Evolutionary conservation across 208 protist species (phyloP).

Genomic region (Zelonia costaricensis): DNA sequence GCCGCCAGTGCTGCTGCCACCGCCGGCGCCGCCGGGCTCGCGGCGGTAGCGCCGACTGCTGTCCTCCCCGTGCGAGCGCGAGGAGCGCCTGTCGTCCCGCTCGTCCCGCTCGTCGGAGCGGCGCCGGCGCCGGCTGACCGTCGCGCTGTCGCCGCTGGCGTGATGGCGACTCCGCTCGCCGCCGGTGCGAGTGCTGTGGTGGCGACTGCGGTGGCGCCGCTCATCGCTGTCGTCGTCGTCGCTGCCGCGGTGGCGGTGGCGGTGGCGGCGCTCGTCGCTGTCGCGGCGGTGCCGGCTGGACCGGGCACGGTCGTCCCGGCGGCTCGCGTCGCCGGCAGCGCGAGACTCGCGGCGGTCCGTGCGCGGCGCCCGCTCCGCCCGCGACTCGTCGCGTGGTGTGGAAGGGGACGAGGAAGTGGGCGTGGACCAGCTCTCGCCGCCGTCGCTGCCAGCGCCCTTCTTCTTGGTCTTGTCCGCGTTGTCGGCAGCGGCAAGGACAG

Average conservation of each 20-base stretch:
- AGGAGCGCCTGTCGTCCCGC: background rate
- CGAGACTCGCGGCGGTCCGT: slow-evolving; percentile 2
- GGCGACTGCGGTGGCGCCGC: slow-evolving; percentile 3
- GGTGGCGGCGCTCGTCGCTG: slow-evolving; percentile 14
- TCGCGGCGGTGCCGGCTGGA: slow-evolving; percentile 30
- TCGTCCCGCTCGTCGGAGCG: slow-evolving; percentile 20
- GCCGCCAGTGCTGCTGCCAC: too few species aligned
- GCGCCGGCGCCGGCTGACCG: slow-evolving; percentile 10
- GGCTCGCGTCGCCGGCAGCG: too few species aligned
- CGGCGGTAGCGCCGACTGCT: slow-evolving; percentile 13
- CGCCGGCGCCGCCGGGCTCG: too few species aligned
- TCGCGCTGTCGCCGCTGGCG: slow-evolving; percentile 4
- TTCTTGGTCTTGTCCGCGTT: background rate
- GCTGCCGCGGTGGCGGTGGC: slow-evolving; percentile 13
- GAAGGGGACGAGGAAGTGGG: slow-evolving; percentile 21
- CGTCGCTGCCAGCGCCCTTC: slow-evolving; percentile 13
- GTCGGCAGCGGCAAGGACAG: slow-evolving; percentile 27
- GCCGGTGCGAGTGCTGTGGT: slow-evolving; percentile 9
- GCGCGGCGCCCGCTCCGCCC: background rate
- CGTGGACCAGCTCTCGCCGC: slow-evolving; percentile 15
- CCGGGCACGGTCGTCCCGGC: slow-evolving; percentile 12
- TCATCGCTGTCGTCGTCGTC: slow-evolving; percentile 12
- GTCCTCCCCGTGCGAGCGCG: slow-evolving; percentile 12
- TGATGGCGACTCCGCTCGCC: slow-evolving; percentile 1
- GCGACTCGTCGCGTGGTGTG: background rate